Base-by-base conservation (phyloP, 2,329 filamentous ascomycete species). In the Fonsecaea nubica region DNA sequence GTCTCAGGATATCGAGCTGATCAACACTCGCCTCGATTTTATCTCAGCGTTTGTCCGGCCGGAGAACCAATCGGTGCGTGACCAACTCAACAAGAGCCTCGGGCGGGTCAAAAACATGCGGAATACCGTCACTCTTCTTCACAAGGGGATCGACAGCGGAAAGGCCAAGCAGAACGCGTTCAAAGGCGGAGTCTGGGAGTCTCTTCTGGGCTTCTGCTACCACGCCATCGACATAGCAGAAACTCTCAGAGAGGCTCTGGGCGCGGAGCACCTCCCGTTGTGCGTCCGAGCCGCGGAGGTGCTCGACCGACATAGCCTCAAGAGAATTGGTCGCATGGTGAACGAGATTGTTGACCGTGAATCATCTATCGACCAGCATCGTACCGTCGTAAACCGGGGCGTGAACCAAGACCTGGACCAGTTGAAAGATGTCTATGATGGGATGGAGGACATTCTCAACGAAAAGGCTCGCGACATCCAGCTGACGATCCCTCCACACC, bases 51-150 rank as follows among this genome's bases (percentile, higher is more conserved):
- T 98, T 33, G 77, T 91, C 1, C 83, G 84, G 4, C 84, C 89
- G 0, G 89, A 91, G 3, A 96, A 97, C 74, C 76, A 81, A 3
- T 80, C 84, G 2, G 75, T 80, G 0, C 73, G 92, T 6, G 79
- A 83, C 0, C 81, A 81, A 6, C 81, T 95, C 2, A 81, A 82
- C 0, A 85, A 86, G 55, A 85, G 84, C 38, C 77, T 98, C 53
- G 87, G 86, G 59, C 89, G 86, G 67, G 85, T 97, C 62, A 91
- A 90, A 71, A 93, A 97, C 73, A 87, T 97, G 75, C 87, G 87
- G 25, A 84, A 85, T 2, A 82, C 88, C 0, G 83, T 96, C 62
- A 81, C 86, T 21, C 89, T 90, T 72, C 80, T 99, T 9, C 89
- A 86, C 64, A 96, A 92, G 76, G 95, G 95, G 0, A 85, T 91